Evolutionary conservation across 768 basidiomycete genomes (phyloP), one percentile per base, ranked within the genome.

Genomic region (Ramaria sp.): DNA sequence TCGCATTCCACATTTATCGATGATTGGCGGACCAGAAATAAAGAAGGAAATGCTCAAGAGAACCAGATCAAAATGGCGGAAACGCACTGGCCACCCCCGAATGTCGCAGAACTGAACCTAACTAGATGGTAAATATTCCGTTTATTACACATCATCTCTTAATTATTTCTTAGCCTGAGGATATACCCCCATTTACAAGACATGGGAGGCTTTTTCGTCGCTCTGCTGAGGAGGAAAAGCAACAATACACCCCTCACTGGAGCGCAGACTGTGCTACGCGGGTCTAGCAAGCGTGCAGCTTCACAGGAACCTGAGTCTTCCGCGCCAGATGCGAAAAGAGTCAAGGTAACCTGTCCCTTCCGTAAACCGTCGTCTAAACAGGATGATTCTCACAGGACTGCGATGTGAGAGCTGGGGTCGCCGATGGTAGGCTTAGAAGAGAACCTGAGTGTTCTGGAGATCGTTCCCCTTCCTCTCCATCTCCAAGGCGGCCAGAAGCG

Each of bases 201-300:
- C 65, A 91, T 93, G 0, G 96, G 96, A 2, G 96, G 93, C 0
- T 99, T 99, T 72, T 99, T 96, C 66, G 83, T 99, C n/a, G 92
- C 92, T 11, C 87, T 96, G 0, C 69, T 97, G 37, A 78, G 86
- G 65, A 80, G 76, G 64, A 59, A 55, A 34, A 15, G 33, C 7
- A 17, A 19, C 17, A 17, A n/a, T 12, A 22, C 31, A 15, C 27
- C 38, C 4, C 33, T 9, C 24, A 19, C 37, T 12, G 51, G 10
- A 17, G 41, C 7, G 31, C 38, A 22, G 42, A 58, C 30, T 7
- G 15, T 17, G 11, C 30, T 3, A 27, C 39, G 34, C 17, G 15
- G 12, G 20, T 22, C 37, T 17, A 27, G n/a, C 7, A 34, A 58
- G 51, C 24, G 47, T 13, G 41, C 12, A 6, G 43, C 51, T 17